Percentiles rank a stretch among this genome's conserved stretches.
Conservation (phyloP, 176 grass and related monocot genomes). For the Triticum monococcum region DNA sequence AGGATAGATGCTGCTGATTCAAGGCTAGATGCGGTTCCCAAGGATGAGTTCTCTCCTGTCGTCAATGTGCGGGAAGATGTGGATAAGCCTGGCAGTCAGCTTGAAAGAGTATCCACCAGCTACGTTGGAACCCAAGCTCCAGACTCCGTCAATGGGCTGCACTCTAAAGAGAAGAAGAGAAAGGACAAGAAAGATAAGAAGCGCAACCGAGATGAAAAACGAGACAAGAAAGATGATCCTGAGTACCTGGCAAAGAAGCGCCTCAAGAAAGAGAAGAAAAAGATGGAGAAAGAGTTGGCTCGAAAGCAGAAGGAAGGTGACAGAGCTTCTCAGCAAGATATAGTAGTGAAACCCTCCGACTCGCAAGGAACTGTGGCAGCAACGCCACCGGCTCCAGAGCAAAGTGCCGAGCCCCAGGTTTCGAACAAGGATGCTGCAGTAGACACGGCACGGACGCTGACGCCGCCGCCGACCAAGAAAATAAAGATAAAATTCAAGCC, state of each 20-base stretch:
- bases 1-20: constrained; percentile 31
- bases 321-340: constrained; percentile 32
- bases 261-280: constrained; percentile 86
- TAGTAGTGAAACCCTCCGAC: constrained; percentile 34
- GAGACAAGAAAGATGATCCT: constrained; percentile 70
- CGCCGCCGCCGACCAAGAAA: constrained; percentile 43
- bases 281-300: constrained; percentile 74
- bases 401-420: constrained; percentile 45
- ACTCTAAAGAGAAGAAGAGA: constrained; percentile 59
- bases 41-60: constrained; percentile 37
- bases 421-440: constrained; percentile 48
- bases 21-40: background rate
- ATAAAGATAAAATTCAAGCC: constrained; percentile 82
- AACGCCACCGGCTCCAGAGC: constrained; percentile 30
- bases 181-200: constrained; percentile 88
- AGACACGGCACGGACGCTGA: constrained; percentile 38
- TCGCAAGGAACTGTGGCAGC: constrained; percentile 19
- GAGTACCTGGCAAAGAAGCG: constrained; percentile 84
- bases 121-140: constrained; percentile 44
- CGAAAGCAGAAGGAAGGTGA: constrained; percentile 58
- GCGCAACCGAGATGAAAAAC: constrained; percentile 58
- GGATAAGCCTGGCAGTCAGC: constrained; percentile 36
- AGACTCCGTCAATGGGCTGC: constrained; percentile 23
- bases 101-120: constrained; percentile 42
- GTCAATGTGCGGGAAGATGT: constrained; percentile 29